Evolutionary conservation across 202 grass and related monocot genomes (phyloP), one percentile per base, ranked within the genome.

Genomic region (Dendrocalamus latiflorus): DNA sequence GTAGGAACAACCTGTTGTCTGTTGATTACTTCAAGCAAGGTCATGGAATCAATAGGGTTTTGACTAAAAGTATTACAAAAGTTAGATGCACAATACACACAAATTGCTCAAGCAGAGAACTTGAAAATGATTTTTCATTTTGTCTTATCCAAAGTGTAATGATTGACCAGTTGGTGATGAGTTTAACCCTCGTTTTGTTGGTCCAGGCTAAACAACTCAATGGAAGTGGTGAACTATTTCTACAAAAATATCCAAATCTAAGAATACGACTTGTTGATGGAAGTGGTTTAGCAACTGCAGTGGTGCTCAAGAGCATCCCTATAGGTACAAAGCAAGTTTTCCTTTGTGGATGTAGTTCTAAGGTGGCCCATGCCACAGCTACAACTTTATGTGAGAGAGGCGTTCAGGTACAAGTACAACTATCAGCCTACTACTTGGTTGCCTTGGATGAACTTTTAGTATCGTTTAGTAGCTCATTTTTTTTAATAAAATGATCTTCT

Each of bases 221-320:
- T 70, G 86, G 75, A 90, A 86, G 78, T 36, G 90, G 95, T 6
- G 72, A 93, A 78, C 26, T 98, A 22, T 98, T 94, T 87, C 77
- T 72, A 66, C 76, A 91, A 49, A 98, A 93, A 67, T 89, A 98
- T 86, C 95, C 92, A 74, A 90, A 93, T 67, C 77, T 98, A 70
- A 91, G 71, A 86, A 68, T 98, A 57, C 91, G 81, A 64, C 76
- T 98, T 88, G 90, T 98, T 71, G 95, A 98, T 70, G 95, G 95
- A 88, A 97, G 88, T 88, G 88, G 92, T 65, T 83, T 97, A 91
- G 95, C 92, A 76, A 86, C 92, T 58, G 90, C 95, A 41, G 85
- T 98, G 25, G 88, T 94, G 33, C 69, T 94, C 71, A 91, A 88
- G 45, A 91, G 88, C 69, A 86, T 94, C 54, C 89, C 95, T 77